phyloP scores from a whole-genome alignment of 495 filamentous ascomycete species.

The Halenospora varia region DNA sequence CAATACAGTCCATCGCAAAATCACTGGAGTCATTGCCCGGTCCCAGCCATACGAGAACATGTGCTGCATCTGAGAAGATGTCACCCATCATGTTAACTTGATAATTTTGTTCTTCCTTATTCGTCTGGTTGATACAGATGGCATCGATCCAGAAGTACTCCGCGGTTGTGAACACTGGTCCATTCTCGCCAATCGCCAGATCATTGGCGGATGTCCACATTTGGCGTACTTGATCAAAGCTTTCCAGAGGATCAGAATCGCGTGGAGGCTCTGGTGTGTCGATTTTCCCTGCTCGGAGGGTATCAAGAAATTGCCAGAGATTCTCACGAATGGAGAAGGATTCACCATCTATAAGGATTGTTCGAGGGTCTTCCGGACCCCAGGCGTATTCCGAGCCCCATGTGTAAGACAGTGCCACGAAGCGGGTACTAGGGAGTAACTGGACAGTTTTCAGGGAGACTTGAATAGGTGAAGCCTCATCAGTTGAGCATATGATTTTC shows the following conservation, averaged over 20 bases:
- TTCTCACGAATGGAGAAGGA: not conserved
- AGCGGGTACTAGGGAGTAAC: not conserved
- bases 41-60: constrained; percentile 25
- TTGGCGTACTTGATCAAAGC: too few species aligned
- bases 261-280: too few species aligned
- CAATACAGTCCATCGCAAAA: not conserved
- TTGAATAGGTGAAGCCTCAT: not conserved
- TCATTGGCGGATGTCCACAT: too few species aligned
- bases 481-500: not conserved
- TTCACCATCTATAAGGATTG: not conserved
- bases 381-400: not conserved
- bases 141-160: constrained; percentile 1
- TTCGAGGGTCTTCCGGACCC: not conserved
- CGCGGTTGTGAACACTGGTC: too few species aligned
- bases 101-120: constrained; percentile 14
- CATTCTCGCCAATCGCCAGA: too few species aligned
- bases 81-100: constrained; percentile 27
- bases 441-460: not conserved
- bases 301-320: not conserved
- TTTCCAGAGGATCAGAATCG: too few species aligned
- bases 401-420: not conserved
- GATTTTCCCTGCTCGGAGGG: not conserved
- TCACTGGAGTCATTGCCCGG: not conserved
- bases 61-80: constrained; percentile 22
- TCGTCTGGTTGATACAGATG: constrained; percentile 29